These are phyloP conservation scores for Yarrowia sp. DNA, from an alignment of 805 yeast genomes.

Conservation along the genomic window DNA sequence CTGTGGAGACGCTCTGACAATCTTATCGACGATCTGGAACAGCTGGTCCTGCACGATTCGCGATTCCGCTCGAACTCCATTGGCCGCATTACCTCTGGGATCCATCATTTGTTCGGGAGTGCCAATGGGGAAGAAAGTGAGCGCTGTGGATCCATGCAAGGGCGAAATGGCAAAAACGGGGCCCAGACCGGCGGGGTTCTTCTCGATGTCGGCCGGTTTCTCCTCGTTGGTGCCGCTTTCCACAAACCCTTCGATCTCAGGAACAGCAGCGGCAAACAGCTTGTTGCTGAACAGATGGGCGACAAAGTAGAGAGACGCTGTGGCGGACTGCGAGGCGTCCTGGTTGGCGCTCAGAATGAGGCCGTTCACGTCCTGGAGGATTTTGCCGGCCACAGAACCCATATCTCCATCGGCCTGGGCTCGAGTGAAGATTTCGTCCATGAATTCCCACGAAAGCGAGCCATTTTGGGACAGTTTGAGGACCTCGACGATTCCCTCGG, in stretches of 20 bases:
- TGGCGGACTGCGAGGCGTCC: conserved; percentile 42
- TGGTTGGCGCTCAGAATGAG: conserved; percentile 12
- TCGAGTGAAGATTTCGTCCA: conserved; percentile 10
- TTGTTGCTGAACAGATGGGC: conserved; percentile 65
- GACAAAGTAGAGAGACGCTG: conserved; percentile 58
- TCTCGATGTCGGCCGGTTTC: conserved; percentile 63
- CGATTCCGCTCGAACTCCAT: conserved; percentile 46
- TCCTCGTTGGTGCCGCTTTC: conserved; percentile 52
- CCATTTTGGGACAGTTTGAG: conserved; percentile 18
- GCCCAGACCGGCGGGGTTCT: conserved; percentile 68
- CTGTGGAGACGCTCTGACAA: conserved; percentile 72
- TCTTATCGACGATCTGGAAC: conserved; percentile 71
- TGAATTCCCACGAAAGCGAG: conserved; percentile 27
- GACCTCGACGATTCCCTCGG: conserved; percentile 6
- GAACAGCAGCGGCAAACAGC: conserved; percentile 64
- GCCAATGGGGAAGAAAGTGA: conserved; percentile 38
- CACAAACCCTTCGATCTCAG: conserved; percentile 62
- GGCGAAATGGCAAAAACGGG: conserved; percentile 81
- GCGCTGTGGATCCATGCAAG: conserved; percentile 50
- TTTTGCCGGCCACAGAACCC: conserved; percentile 7
- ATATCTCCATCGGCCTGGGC: conserved; percentile 20
- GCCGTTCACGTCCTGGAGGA: conserved; percentile 20
- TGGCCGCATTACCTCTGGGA: conserved; percentile 41
- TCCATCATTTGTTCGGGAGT: conserved; percentile 21
- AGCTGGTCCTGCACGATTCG: conserved; percentile 58